A percentile compares a stretch with the other conserved stretches of the same genome.
phyloP scores from a whole-genome alignment of 306 rosid genomes.

The Gastrolobium villosum region DNA sequence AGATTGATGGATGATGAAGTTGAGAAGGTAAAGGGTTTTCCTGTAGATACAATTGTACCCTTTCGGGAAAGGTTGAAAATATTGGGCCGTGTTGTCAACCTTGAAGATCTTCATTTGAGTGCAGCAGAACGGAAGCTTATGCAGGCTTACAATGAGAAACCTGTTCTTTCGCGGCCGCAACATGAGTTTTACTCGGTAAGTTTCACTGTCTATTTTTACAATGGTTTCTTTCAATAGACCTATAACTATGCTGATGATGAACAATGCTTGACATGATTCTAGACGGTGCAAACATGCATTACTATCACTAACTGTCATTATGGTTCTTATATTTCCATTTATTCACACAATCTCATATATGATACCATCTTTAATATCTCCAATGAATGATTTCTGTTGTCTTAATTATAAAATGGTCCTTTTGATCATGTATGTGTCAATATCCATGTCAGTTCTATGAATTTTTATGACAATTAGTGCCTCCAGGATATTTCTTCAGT shows the following conservation, averaged over 20 bases:
- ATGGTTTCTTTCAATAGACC: neutral
- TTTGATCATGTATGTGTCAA: neutral
- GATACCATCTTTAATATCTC: neutral
- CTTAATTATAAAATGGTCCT: neutral
- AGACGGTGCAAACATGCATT: too few relatives aligned
- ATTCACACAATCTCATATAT: neutral
- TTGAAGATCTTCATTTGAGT: constrained; percentile 75
- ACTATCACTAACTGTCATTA: neutral
- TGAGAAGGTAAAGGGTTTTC: constrained; percentile 80
- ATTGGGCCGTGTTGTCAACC: constrained; percentile 76
- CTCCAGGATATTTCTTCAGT: neutral
- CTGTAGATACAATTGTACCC: constrained; percentile 61
- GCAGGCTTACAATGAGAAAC: constrained; percentile 89
- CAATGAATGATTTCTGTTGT: neutral
- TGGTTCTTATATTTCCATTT: constrained; percentile 7
- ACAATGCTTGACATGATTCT: neutral
- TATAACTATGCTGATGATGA: neutral
- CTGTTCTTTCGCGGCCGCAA: constrained; percentile 90
- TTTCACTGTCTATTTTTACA: neutral
- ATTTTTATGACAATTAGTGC: neutral
- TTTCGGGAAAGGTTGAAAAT: constrained; percentile 85
- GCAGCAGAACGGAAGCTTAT: constrained; percentile 75
- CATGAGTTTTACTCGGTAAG: constrained; percentile 79
- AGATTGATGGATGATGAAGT: constrained; percentile 75
- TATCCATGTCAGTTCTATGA: neutral